phyloP scores from a whole-genome alignment of 768 basidiomycete species.

The Leccinum barrowsii region DNA sequence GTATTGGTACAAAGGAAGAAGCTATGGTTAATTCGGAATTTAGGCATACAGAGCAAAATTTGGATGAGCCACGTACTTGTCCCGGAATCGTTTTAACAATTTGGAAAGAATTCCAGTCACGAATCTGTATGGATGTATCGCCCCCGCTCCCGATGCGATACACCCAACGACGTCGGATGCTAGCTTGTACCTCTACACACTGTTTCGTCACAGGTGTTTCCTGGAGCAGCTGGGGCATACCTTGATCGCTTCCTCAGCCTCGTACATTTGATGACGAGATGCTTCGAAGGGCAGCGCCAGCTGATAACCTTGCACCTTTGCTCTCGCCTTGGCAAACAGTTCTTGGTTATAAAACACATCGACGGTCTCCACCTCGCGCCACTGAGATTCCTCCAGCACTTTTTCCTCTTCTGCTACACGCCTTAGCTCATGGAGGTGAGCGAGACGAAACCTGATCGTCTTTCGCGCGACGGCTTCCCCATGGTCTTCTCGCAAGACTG shows the following conservation, averaged over 20 bases:
- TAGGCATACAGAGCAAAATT: not conserved
- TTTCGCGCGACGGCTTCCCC: constrained; percentile 46
- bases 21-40: constrained; percentile 30
- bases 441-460: constrained; percentile 58
- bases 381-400: constrained; percentile 50
- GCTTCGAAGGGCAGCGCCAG: constrained; percentile 51
- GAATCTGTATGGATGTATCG: constrained; percentile 66
- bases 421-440: constrained; percentile 50
- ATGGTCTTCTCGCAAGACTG: constrained; percentile 39
- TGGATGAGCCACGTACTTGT: constrained; percentile 37
- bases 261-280: constrained; percentile 28
- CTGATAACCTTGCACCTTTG: constrained; percentile 41
- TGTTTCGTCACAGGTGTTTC: not conserved
- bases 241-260: constrained; percentile 32
- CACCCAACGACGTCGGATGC: constrained; percentile 45
- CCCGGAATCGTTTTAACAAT: constrained; percentile 43
- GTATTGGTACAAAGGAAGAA: constrained; percentile 59
- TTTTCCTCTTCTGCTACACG: constrained; percentile 51
- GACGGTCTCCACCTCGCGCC: constrained; percentile 52
- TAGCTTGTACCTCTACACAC: constrained; percentile 45
- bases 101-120: constrained; percentile 60
- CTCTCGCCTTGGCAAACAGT: constrained; percentile 41
- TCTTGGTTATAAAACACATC: constrained; percentile 50
- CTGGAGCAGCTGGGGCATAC: constrained; percentile 12
- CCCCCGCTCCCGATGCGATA: constrained; percentile 53